Evolutionary conservation across 805 yeast genomes (phyloP).

Genomic region (Metschnikowia reukaufii): DNA sequence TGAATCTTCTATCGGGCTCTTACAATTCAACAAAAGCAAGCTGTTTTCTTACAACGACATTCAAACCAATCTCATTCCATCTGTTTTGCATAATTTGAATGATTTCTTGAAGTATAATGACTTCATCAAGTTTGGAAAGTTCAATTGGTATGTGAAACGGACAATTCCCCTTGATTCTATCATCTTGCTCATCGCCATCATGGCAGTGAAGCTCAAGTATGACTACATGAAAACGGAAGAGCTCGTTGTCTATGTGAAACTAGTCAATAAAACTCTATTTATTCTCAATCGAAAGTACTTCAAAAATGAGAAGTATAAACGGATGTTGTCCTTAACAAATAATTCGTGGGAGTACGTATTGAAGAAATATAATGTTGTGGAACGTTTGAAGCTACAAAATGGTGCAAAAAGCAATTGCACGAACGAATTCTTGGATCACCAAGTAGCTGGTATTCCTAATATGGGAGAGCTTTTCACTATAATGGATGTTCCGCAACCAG

Average conservation of each 20-base stretch:
- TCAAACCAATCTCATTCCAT: conserved; percentile 54
- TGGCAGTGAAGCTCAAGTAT: conserved; percentile 52
- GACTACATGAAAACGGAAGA: conserved; percentile 40
- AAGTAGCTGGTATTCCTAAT: conserved; percentile 38
- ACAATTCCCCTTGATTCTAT: conserved; percentile 63
- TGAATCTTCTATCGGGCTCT: conserved; percentile 36
- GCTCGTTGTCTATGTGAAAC: conserved; percentile 36
- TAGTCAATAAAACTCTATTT: conserved; percentile 43
- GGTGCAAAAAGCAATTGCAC: conserved; percentile 20
- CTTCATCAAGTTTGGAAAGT: conserved; percentile 51
- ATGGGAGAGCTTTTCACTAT: conserved; percentile 42
- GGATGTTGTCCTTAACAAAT: conserved; percentile 45
- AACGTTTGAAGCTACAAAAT: conserved; percentile 28
- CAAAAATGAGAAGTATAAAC: conserved; percentile 45
- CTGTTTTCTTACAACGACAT: conserved; percentile 52
- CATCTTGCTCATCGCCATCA: conserved; percentile 50
- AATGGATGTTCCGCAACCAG: conserved; percentile 48
- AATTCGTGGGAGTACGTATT: conserved; percentile 44
- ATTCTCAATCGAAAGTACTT: conserved; percentile 46
- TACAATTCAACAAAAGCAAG: conserved; percentile 35
- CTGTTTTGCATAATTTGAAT: conserved; percentile 55
- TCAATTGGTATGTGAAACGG: conserved; percentile 60
- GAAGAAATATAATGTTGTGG: conserved; percentile 34
- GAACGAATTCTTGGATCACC: conserved; percentile 41
- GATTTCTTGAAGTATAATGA: conserved; percentile 54